Conservation (phyloP, 495 filamentous ascomycete species). For the Hypoxylon fragiforme region DNA sequence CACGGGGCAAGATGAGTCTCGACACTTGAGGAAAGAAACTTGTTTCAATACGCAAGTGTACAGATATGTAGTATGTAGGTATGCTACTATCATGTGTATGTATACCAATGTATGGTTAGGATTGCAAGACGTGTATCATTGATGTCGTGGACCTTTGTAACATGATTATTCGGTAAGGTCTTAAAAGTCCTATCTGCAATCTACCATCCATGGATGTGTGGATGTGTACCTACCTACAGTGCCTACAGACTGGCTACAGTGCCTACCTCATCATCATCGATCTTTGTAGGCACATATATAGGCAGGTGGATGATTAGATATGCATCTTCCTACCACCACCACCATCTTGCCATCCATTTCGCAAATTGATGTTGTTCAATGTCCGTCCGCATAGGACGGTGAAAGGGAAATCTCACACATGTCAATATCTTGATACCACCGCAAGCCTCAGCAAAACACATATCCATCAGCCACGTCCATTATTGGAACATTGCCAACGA, state of each 20-base stretch:
- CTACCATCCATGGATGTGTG: no score
- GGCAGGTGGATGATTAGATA: not conserved
- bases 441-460: not conserved
- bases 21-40: constrained; percentile 10
- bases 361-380: no score
- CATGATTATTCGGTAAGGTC: constrained; percentile 12
- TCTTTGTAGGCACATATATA: not conserved
- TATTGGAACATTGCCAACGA: constrained; percentile 19
- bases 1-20: constrained; percentile 15
- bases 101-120: no score
- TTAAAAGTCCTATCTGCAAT: constrained; percentile 6
- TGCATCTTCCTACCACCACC: not conserved
- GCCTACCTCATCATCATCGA: not conserved
- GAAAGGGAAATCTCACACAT: not conserved
- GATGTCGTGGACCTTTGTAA: constrained; percentile 11
- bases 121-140: no score
- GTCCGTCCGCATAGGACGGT: no score
- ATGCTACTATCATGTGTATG: no score
- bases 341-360: not conserved
- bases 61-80: no score
- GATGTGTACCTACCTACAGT: not conserved
- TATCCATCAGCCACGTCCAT: constrained; percentile 4
- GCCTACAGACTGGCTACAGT: not conserved
- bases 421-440: no score
- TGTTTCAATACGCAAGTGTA: constrained; percentile 7